Evolutionary conservation across 495 filamentous ascomycete species (phyloP).

Genomic region (Trichoderma asperelloides): DNA sequence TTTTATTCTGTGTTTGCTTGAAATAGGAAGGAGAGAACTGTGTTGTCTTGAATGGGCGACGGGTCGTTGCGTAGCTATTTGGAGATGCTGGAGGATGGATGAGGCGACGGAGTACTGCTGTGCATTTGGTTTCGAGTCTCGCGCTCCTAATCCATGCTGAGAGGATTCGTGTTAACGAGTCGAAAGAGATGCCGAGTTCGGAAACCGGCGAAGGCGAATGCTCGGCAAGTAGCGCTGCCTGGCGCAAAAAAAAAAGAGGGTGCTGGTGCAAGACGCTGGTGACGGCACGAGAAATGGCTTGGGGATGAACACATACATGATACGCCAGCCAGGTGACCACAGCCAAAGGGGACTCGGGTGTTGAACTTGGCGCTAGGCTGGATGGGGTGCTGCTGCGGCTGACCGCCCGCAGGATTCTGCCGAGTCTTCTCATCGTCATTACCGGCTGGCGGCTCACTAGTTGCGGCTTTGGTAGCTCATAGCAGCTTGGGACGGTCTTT

Average conservation of each 20-base stretch:
- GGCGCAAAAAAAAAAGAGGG: not conserved
- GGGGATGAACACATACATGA: not conserved
- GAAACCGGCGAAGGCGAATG: not conserved
- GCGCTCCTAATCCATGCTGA: not conserved
- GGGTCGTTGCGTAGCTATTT: not conserved
- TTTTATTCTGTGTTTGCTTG: not conserved
- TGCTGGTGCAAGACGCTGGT: not conserved
- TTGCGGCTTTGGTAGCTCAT: not conserved
- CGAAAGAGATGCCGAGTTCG: not conserved
- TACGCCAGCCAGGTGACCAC: not conserved
- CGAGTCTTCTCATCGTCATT: not conserved
- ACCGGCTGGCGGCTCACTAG: not conserved
- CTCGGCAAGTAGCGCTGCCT: not conserved
- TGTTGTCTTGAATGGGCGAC: not conserved
- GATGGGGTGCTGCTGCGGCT: not conserved
- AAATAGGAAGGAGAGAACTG: too few species aligned
- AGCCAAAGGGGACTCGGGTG: not conserved
- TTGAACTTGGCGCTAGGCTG: not conserved
- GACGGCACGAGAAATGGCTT: not conserved
- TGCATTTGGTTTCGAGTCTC: not conserved
- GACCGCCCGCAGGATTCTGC: constrained; percentile 1
- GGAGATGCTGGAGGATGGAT: not conserved
- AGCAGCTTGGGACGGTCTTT: not conserved
- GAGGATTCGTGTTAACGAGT: not conserved
- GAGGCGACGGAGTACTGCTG: not conserved